Evolutionary conservation across 108 stramenopile species (phyloP), one percentile per base, ranked within the genome.

Genomic region (Nitzschia sp.): DNA sequence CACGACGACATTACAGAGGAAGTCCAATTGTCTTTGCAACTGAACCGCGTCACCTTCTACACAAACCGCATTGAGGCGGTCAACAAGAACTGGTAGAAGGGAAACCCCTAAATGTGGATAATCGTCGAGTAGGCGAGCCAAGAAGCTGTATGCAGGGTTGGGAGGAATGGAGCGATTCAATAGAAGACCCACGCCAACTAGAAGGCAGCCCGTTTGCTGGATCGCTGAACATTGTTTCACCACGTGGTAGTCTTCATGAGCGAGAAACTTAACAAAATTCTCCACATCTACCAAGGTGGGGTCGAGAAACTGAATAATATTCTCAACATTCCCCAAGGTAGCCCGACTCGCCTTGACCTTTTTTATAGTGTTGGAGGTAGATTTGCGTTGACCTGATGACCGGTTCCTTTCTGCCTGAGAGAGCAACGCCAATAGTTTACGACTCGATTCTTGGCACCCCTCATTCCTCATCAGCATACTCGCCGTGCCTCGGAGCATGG

Each of bases 41-140:
- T 3, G 20, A 0, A 39, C 38, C 11, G 46, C 72, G 38, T 75
- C 77, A 15, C 71, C 63, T 38, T 59, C 41, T 14, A 69, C 29
- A 50, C 59, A 58, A 48, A 71, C 62, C 15, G 55, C 39, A 51
- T 84, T 77, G 34, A 85, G 73, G 2, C 51, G 53, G 42, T 73
- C 62, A 9, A 78, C 56, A 17, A 78, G 34, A 7, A 81, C 64
- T 17, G 84, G 84, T 8, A 79, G 25, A 8, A 79, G 20, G 8
- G 63, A 43, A 22, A 80, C 63, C 11, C 84, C 84, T 9, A 85
- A 41, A 65, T 85, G 77, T n/a, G 80, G 80, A 41, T 78, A 85
- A 12, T 22, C 9, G 17, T 61, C 14, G 2, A 80, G 26, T 11
- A 84, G 40, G 17, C 53, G 41, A 5, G 52, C 25, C 24, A 80